These are phyloP conservation scores for Kwoniella sp. DNA, from an alignment of 768 basidiomycete species.

Conservation along the genomic window DNA sequence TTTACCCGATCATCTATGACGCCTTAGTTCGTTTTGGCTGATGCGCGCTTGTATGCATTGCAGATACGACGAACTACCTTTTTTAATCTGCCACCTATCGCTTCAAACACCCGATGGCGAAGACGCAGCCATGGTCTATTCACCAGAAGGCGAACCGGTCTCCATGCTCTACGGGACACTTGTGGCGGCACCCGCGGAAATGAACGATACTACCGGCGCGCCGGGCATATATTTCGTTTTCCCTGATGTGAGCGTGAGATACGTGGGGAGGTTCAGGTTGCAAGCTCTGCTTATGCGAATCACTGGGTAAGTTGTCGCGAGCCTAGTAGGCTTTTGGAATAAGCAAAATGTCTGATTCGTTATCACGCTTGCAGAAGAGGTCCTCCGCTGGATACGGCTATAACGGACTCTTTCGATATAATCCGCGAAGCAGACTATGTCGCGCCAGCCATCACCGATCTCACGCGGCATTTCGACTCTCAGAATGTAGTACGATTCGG, in stretches of 20 bases:
- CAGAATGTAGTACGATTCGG: conserved; percentile 60
- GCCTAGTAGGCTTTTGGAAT: no score
- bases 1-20: not conserved
- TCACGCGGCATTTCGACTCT: conserved; percentile 65
- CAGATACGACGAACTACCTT: conserved; percentile 83
- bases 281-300: conserved; percentile 72
- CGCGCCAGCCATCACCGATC: conserved; percentile 63
- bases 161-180: conserved; percentile 79
- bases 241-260: conserved; percentile 83
- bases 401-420: conserved; percentile 77
- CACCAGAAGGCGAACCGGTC: conserved; percentile 54
- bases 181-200: conserved; percentile 75
- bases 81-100: conserved; percentile 80
- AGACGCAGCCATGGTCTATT: conserved; percentile 36
- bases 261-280: conserved; percentile 73
- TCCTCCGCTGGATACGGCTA: conserved; percentile 68
- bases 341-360: not conserved
- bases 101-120: conserved; percentile 71
- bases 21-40: not conserved
- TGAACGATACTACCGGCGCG: conserved; percentile 78
- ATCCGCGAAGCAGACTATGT: conserved; percentile 71
- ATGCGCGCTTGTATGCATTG: not conserved
- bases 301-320: conserved; percentile 76
- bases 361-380: conserved; percentile 57
- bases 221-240: conserved; percentile 85